Base-by-base conservation (phyloP, 192 early-diverging fungal species). In the Thamnidium elegans region DNA sequence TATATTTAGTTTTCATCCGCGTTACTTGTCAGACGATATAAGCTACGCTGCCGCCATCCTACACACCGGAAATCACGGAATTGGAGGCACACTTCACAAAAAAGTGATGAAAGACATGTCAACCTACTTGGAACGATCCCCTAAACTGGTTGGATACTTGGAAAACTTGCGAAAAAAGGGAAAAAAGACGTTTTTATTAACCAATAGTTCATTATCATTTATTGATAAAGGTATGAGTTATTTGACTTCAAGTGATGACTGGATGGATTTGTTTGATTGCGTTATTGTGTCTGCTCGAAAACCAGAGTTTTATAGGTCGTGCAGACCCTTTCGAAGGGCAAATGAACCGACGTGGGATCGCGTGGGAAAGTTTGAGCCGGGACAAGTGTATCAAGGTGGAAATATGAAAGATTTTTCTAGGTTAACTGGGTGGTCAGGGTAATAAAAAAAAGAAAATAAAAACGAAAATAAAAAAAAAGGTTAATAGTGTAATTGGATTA, bases 231-330 rank as follows among this genome's bases (percentile, higher is more conserved):
- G 83, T 3, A 68, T 87, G 56, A 65, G 58, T 17, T 75, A 82
- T 47, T 63, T 87, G 56, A 82, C 83, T 21, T 63, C 68, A 19
- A 76, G 75, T 10, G 32, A 51, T 0, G 65, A 79, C 9, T 87
- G 85, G 85, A 69, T 76, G 4, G 85, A 84, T 59, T 56, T 85
- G 32, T 87, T 87, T 74, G 85, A 87, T 55, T 78, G 78, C 70
- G 83, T 83, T 7, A 79, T 84, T 21, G 85, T 84, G 9, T 74
- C 76, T 15, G 77, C 85, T 0, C 71, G 81, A 21, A 87, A 87
- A 58, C 85, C 85, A 1, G 67, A 77, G 14, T 87, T 82, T 72
- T 87, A 87, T 63, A 70, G 67, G 21, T 81, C 79, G 32, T 73
- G 79, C 10, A 73, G 81, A n/a, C 85, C 85, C 8, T 87, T 87